Conservation (phyloP, 352 stramenopile species). For the Pythium apleroticum region DNA sequence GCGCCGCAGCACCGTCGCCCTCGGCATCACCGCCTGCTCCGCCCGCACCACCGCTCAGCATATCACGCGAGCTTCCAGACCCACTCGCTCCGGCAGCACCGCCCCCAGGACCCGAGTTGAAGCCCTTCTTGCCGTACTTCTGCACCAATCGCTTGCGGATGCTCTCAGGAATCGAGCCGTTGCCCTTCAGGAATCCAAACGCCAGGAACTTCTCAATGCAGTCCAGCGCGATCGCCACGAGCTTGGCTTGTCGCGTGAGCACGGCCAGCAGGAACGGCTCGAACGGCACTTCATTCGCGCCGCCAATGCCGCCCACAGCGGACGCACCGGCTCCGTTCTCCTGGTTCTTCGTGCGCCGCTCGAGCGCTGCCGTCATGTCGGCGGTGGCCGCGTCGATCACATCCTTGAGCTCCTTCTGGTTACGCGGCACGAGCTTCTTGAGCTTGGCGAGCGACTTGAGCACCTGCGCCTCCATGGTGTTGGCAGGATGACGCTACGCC, state of each 20-base stretch:
- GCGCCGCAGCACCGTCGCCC: conserved; percentile 20
- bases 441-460: conserved; percentile 70
- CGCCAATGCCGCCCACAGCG: conserved; percentile 28
- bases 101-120: conserved; percentile 15
- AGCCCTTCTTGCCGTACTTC: conserved; percentile 38
- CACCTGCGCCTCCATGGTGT: conserved; percentile 59
- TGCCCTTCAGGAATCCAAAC: conserved; percentile 81
- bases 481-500: no score
- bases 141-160: conserved; percentile 67
- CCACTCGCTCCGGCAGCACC: conserved; percentile 17
- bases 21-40: conserved; percentile 19
- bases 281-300: conserved; percentile 56
- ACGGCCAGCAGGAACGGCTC: conserved; percentile 74
- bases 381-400: conserved; percentile 55
- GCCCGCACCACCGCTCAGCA: conserved; percentile 14
- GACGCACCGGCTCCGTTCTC: conserved; percentile 2
- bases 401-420: conserved; percentile 75
- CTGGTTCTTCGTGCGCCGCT: conserved; percentile 32
- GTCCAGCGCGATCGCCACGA: conserved; percentile 81
- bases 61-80: conserved; percentile 1
- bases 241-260: conserved; percentile 72
- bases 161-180: conserved; percentile 55
- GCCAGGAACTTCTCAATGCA: conserved; percentile 90
- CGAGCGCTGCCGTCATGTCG: conserved; percentile 38
- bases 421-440: conserved; percentile 65